Evolutionary conservation across 495 filamentous ascomycete species (phyloP).

Genomic region (Melanomma pulvis-pyrius): DNA sequence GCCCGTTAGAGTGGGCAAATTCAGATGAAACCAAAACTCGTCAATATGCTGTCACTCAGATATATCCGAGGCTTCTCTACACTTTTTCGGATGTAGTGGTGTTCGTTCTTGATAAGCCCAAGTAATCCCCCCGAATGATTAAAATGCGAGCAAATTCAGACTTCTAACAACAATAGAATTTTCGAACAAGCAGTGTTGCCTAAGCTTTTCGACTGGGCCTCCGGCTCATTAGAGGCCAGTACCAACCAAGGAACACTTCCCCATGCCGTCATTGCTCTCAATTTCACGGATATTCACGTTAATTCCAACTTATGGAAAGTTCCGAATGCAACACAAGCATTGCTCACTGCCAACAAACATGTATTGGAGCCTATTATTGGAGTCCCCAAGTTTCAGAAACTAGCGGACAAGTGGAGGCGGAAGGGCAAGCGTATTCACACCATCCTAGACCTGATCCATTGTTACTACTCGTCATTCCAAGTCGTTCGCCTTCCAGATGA

Average conservation of each 20-base stretch:
- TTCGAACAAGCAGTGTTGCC: conserved; percentile 39
- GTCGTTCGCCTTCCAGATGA: conserved; percentile 41
- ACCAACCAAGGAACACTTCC: conserved; percentile 26
- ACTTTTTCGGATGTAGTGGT: conserved; percentile 59
- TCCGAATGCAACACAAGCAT: background rate
- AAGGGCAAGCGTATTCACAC: conserved; percentile 34
- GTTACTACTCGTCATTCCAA: conserved; percentile 42
- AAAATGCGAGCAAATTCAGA: background rate
- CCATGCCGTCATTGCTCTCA: conserved; percentile 24
- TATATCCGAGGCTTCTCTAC: conserved; percentile 48
- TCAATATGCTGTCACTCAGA: conserved; percentile 39
- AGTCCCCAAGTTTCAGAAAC: conserved; percentile 11
- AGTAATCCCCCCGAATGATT: conserved; percentile 40
- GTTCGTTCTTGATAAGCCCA: conserved; percentile 54
- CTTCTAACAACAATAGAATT: conserved; percentile 22
- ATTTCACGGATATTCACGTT: conserved; percentile 5
- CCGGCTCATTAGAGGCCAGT: conserved; percentile 35
- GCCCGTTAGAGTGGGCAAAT: conserved; percentile 17
- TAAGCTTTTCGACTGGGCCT: conserved; percentile 42
- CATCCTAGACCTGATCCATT: conserved; percentile 43
- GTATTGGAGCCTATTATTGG: background rate
- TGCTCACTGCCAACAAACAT: background rate
- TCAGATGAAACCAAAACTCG: background rate
- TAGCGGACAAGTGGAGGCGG: conserved; percentile 9
- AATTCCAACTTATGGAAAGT: background rate